phyloP scores from a whole-genome alignment of 495 filamentous ascomycete genomes.

The Aspergillus nanangensis region DNA sequence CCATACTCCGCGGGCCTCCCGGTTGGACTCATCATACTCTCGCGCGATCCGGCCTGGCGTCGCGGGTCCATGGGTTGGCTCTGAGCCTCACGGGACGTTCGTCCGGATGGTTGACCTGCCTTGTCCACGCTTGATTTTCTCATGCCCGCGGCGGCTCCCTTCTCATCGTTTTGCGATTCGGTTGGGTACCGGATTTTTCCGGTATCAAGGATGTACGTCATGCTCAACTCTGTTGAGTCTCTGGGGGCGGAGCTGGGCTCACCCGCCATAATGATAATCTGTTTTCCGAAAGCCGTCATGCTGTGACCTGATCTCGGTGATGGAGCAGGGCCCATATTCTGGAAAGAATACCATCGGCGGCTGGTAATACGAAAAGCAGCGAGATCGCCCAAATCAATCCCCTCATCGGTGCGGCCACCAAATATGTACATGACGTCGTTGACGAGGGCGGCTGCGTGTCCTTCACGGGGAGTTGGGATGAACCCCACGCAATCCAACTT shows the following conservation, averaged over 20 bases:
- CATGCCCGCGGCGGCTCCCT: conserved; percentile 15
- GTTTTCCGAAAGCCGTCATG: conserved; percentile 91
- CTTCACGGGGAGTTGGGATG: conserved; percentile 89
- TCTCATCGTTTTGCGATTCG: conserved; percentile 54
- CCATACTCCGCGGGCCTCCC: conserved; percentile 28
- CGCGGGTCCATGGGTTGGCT: conserved; percentile 52
- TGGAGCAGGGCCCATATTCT: conserved; percentile 97
- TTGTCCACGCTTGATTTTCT: conserved; percentile 40
- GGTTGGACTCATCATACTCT: conserved; percentile 45
- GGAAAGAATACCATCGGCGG: conserved; percentile 97
- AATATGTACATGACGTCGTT: conserved; percentile 99
- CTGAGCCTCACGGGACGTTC: conserved; percentile 61
- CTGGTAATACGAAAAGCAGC: conserved; percentile 92
- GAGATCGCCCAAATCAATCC: conserved; percentile 85
- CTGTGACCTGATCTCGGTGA: conserved; percentile 92
- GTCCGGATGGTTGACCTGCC: conserved; percentile 27
- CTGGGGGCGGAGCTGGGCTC: conserved; percentile 85
- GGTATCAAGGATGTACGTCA: conserved; percentile 91
- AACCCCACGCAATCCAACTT: conserved; percentile 95
- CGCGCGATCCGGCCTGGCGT: conserved; percentile 46
- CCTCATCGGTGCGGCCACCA: conserved; percentile 92
- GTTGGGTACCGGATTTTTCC: conserved; percentile 92
- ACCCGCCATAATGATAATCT: conserved; percentile 86
- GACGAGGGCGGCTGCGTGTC: conserved; percentile 88
- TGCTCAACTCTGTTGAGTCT: conserved; percentile 75